Percentiles rank a stretch among this genome's conserved stretches.
These are phyloP conservation scores for Darksidea phi DNA, from an alignment of 495 filamentous ascomycete species.

Conservation along the genomic window DNA sequence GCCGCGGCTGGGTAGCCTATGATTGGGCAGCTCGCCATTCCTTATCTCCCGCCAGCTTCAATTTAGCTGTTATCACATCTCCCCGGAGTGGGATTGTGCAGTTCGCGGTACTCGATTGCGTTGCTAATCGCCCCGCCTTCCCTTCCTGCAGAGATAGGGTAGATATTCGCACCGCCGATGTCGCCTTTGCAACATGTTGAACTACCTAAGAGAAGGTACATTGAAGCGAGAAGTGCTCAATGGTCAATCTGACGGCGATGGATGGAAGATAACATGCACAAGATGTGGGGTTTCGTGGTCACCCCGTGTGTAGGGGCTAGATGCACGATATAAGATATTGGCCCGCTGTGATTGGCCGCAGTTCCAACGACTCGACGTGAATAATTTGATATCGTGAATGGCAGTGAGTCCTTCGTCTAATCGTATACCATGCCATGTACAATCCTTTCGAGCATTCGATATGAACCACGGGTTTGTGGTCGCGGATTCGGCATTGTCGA, in stretches of 20 bases:
- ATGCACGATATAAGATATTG: no score
- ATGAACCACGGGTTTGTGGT: no score
- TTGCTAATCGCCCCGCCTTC: conserved; percentile 1
- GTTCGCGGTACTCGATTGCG: conserved; percentile 18
- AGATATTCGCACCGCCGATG: conserved; percentile 1
- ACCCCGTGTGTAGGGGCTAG: background rate
- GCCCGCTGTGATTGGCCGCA: no score
- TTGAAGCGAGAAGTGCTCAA: no score
- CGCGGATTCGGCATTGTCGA: no score
- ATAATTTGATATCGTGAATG: no score
- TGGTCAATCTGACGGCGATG: no score
- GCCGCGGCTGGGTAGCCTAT: background rate
- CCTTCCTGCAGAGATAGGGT: conserved; percentile 2
- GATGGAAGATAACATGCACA: background rate
- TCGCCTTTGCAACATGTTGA: background rate
- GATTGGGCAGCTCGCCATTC: conserved; percentile 24
- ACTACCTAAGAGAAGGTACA: background rate
- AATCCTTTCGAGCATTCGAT: no score
- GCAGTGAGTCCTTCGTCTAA: no score
- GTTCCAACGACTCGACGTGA: no score
- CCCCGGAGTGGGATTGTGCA: conserved; percentile 16
- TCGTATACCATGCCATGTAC: no score
- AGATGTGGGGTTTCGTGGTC: background rate
- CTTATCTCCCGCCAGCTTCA: conserved; percentile 24
- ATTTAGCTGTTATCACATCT: background rate